Evolutionary conservation across 805 yeast genomes (phyloP), one percentile per base, ranked within the genome.

Genomic region (Starmerella vaccinii): DNA sequence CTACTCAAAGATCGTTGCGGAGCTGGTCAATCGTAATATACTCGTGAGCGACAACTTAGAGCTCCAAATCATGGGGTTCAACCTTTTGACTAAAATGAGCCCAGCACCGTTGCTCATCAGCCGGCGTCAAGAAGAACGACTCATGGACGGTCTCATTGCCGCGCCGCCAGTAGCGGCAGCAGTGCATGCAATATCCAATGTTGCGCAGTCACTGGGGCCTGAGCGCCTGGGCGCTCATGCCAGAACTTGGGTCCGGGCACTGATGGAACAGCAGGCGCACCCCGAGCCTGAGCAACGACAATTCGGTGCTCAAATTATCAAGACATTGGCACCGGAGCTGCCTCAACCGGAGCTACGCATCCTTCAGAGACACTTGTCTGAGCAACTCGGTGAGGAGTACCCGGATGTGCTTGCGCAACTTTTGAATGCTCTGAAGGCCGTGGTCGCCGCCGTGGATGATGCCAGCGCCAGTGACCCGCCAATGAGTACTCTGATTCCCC

Each of bases 371-470:
- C 74, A 12, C 66, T 84, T 92, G 30, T 87, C 83, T 64, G 99
- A 92, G 64, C 83, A 92, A 13, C 71, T 92, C 9, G 98, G 98
- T 18, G 99, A 92, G 63, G 90, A 83, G 5, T 87, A 80, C 57
- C 98, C 98, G 0, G 95, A 88, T 47, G 97, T 88, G 2, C 70
- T 92, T 42, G 97, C 95, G 0, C 84, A 96, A 0, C 75, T 90
- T 2, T 68, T 92, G 15, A 76, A 76, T 16, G 95, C 95, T 0
- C 66, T 90, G 58, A 67, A 75, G 48, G 68, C 78, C 12, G 80
- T 89, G 35, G 75, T 86, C 18, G 67, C 72, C 2, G 5, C 30
- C 1, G 18, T 24, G 22, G 42, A 26, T 2, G 48, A 32, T 13
- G 23, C 21, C 2, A 3, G 38, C 16, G 23, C 21, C 2, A 3